Base-by-base conservation (phyloP, 108 stramenopile species). In the Discostella pseudostelligera region DNA sequence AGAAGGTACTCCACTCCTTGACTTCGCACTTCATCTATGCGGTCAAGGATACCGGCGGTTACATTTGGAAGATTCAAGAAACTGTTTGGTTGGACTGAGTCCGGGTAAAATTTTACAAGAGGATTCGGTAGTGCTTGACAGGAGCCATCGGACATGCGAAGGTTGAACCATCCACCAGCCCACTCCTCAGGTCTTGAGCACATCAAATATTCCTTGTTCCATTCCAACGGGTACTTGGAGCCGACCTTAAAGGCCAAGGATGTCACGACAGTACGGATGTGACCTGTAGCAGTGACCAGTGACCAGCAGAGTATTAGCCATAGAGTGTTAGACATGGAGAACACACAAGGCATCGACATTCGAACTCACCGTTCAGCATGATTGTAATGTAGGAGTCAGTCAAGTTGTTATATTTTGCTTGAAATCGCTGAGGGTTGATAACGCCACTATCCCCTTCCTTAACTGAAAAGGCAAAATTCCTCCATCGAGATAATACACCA, bases 141-240 rank as follows among this genome's bases (percentile, higher is more conserved):
- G 3, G 67, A 44, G 19, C 58, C 44, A 56, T 78, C 78, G 1
- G 36, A 10, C 48, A 78, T 56, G 26, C 49, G 55, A 0, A 78
- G 35, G 12, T 42, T 59, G 17, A 78, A 66, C 29, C 37, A 35
- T n/a, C 71, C 76, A 24, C 39, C 6, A 29, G 17, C 39, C 29
- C 39, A 13, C 40, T 69, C 68, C 36, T 76, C 57, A 9, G 58
- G 53, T 43, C 43, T 44, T 11, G 7, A 8, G 28, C 78, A 78
- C 67, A 78, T 78, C 28, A 51, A 19, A 63, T 78, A 78, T 37
- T 69, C 78, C 40, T 37, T 78, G 53, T 74, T 78, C 47, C 61
- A 78, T 19, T 74, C 56, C 37, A 78, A 74, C 16, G 61, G 20
- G 39, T 54, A 65, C 16, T 50, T 64, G 25, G 67, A 62, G 16